A percentile compares a stretch with the other conserved stretches of the same genome.
Conservation (phyloP, 2,329 filamentous ascomycete species). For the Ascochyta viciae-villosae region DNA sequence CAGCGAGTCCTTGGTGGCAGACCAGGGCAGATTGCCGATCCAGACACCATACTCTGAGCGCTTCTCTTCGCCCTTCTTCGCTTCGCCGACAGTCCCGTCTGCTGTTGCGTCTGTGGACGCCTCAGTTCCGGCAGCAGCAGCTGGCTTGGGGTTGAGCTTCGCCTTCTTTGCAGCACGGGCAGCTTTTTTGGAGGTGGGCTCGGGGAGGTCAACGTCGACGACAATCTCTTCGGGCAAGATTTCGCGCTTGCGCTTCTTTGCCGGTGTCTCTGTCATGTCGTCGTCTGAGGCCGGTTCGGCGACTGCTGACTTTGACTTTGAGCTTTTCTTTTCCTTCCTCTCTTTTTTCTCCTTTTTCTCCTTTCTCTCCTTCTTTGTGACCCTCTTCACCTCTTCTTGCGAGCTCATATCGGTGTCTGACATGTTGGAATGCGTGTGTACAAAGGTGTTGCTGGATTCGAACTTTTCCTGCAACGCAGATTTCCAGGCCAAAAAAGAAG, state of each 20-base stretch:
- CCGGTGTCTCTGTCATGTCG: constrained; percentile 28
- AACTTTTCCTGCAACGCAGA: constrained; percentile 17
- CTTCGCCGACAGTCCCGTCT: constrained; percentile 38
- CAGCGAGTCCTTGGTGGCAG: constrained; percentile 74
- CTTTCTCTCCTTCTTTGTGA: constrained; percentile 30
- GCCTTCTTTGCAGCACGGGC: constrained; percentile 88
- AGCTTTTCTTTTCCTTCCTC: constrained; percentile 34
- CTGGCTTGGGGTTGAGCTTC: constrained; percentile 56
- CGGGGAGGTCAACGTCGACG: constrained; percentile 86
- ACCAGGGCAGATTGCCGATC: constrained; percentile 95
- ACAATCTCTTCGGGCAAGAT: constrained; percentile 72
- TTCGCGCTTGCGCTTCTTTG: constrained; percentile 64
- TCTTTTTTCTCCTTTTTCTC: constrained; percentile 40
- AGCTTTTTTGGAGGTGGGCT: constrained; percentile 94
- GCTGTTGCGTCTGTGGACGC: constrained; percentile 19
- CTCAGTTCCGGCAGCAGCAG: constrained; percentile 16
- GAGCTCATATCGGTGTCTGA: constrained; percentile 20
- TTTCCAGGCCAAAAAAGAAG: constrained; percentile 12
- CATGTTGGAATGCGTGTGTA: constrained; percentile 5
- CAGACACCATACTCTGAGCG: constrained; percentile 87
- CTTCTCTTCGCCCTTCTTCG: constrained; percentile 48
- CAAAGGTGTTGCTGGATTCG: background rate
- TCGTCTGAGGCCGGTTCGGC: constrained; percentile 24
- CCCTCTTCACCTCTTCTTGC: constrained; percentile 13
- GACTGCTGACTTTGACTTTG: constrained; percentile 26